These are phyloP conservation scores for Huntiella bhutanensis DNA, from an alignment of 2,329 filamentous ascomycete species.

Conservation along the genomic window DNA sequence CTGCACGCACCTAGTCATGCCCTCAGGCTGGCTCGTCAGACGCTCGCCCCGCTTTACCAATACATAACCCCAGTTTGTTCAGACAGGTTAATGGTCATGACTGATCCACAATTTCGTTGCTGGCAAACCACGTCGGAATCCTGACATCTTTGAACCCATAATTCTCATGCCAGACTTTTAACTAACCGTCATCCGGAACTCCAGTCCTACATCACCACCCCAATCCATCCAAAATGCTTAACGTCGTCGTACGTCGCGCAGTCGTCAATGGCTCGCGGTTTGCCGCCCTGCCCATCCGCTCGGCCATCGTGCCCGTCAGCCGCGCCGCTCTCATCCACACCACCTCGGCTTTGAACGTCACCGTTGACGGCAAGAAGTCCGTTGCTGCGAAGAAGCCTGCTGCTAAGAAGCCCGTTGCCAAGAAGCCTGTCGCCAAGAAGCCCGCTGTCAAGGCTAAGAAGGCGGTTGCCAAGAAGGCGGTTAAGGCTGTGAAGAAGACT, in stretches of 20 bases:
- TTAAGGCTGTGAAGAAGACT: conserved; percentile 10
- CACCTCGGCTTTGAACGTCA: background rate
- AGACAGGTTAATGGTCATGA: no score
- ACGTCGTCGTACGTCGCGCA: conserved; percentile 6
- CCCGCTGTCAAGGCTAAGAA: conserved; percentile 9
- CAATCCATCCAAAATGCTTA: conserved; percentile 1
- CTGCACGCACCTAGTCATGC: no score
- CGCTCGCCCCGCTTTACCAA: background rate
- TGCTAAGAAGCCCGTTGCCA: conserved; percentile 13
- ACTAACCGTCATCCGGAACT: no score
- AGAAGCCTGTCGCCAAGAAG: conserved; percentile 9
- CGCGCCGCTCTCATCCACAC: conserved; percentile 3
- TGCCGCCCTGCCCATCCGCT: conserved; percentile 8
- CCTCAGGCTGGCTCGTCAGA: no score
- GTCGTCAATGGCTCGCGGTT: conserved; percentile 6
- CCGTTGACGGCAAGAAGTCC: conserved; percentile 1
- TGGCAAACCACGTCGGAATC: no score
- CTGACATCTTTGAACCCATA: no score
- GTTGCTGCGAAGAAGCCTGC: conserved; percentile 13
- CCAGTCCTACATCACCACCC: no score
- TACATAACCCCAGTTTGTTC: background rate
- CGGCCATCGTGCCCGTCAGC: background rate
- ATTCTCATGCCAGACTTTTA: no score
- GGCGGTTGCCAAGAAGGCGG: conserved; percentile 5
- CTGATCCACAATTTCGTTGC: no score